Evolutionary conservation across 352 stramenopile species (phyloP).

Genomic region (Phytophthora sojae): DNA sequence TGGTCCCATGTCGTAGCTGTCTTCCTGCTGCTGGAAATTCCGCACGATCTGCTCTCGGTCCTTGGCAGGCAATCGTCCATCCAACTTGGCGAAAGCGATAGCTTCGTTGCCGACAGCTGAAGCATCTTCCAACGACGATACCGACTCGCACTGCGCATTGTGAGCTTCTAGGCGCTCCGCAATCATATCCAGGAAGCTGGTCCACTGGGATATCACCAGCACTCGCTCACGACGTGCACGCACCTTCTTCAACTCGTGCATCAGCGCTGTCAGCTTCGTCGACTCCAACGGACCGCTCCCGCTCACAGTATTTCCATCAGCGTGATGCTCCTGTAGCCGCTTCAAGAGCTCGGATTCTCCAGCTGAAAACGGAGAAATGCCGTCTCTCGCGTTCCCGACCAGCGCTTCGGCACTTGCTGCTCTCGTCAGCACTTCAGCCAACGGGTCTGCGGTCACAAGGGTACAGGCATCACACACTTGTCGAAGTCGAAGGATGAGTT

Average conservation of each 20-base stretch:
- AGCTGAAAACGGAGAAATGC: conserved; percentile 39
- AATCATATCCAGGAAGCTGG: conserved; percentile 85
- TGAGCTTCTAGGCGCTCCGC: conserved; percentile 49
- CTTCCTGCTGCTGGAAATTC: conserved; percentile 61
- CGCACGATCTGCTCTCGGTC: conserved; percentile 73
- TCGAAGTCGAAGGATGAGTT: conserved; percentile 86
- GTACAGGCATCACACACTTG: conserved; percentile 83
- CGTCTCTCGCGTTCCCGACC: conserved; percentile 25
- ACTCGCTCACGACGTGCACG: conserved; percentile 58
- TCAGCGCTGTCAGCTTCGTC: conserved; percentile 70
- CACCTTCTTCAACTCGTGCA: conserved; percentile 58
- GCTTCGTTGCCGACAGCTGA: conserved; percentile 8
- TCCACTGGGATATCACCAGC: conserved; percentile 92
- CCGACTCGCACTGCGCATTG: conserved; percentile 37
- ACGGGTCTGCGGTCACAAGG: conserved; percentile 65
- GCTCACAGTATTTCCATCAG: conserved; percentile 11
- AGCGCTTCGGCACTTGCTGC: conserved; percentile 26
- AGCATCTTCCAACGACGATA: conserved; percentile 24
- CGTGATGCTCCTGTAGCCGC: conserved; percentile 30
- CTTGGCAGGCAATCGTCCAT: conserved; percentile 66
- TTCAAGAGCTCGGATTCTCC: conserved; percentile 45
- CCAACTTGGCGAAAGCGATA: conserved; percentile 63
- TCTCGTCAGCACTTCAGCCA: conserved; percentile 50
- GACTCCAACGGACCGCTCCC: conserved; percentile 40
- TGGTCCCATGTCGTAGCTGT: conserved; percentile 10